Base-by-base conservation (phyloP, 768 basidiomycete genomes). In the Lyophyllum decastes region DNA sequence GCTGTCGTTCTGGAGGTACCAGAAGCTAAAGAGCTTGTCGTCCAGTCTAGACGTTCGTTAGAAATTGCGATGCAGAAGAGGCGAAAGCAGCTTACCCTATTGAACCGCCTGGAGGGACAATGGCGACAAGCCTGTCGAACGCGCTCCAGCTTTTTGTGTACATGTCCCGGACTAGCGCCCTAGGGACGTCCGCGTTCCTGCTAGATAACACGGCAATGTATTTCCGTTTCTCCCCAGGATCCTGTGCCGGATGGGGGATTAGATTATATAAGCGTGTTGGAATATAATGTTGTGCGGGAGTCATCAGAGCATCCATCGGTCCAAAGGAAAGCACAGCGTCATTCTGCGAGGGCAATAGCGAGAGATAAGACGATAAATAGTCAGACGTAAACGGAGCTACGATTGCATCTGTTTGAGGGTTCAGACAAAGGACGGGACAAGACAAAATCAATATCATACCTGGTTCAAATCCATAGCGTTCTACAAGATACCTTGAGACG, bases 131-230 rank as follows among this genome's bases (percentile, higher is more conserved):
- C 10, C 92, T 85, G 68, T 94, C 92, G 64, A 95, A 94, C 1
- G 92, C 92, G 67, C 90, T 92, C 92, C 93, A 94, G 61, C 89
- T 92, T 72, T 94, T 94, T 24, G 91, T 93, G 68, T 94, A 94
- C 89, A 92, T 90, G 63, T 94, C 92, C 55, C 92, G 84, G 46
- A 93, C 92, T 19, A 92, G 79, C 0, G 90, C 89, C 49, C 92
- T 84, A 11, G 92, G 89, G 24, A 92, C 87, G 67, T 93, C 92
- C 16, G 90, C 90, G 68, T 94, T 94, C 70, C 91, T 88, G 80
- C 86, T 90, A 14, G 83, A 81, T 17, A 94, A 68, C 65, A 86
- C 83, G 25, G 87, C 82, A 56, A 94, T 79, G 63, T 90, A 94
- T 64, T 87, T 82, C 59, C 85, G 81, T 65, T 88, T 88, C 68